These are phyloP conservation scores for Pyronema domesticum DNA, from an alignment of 495 filamentous ascomycete genomes.

Conservation along the genomic window DNA sequence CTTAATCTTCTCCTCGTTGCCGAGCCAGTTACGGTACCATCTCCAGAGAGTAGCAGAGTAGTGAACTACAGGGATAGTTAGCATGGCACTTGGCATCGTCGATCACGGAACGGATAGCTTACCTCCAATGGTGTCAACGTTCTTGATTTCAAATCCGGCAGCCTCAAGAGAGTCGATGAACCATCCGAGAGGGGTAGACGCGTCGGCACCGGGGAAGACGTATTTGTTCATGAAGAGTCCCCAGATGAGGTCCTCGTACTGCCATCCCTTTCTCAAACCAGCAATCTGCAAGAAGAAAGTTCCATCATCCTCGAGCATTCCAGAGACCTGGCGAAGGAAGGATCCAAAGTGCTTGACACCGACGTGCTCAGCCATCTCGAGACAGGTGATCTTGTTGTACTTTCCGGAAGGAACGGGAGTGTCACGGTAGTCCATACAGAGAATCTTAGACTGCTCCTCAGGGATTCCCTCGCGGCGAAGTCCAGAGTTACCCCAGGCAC, in stretches of 20 bases:
- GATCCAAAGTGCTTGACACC: slow-evolving; percentile 52
- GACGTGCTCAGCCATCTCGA: slow-evolving; percentile 86
- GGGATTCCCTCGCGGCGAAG: slow-evolving; percentile 48
- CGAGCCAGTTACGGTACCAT: slow-evolving; percentile 99
- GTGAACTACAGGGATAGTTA: slow-evolving; percentile 81
- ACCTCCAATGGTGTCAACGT: slow-evolving; percentile 21
- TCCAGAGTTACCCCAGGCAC: slow-evolving; percentile 62
- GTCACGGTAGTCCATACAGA: slow-evolving; percentile 76
- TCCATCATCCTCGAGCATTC: slow-evolving; percentile 79
- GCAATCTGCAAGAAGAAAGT: slow-evolving; percentile 71
- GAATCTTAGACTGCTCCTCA: slow-evolving; percentile 54
- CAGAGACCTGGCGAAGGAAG: slow-evolving; percentile 56
- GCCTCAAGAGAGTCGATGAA: slow-evolving; percentile 51
- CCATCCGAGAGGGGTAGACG: slow-evolving; percentile 59
- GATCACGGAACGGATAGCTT: neutral
- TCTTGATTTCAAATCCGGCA: slow-evolving; percentile 63
- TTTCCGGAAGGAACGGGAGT: slow-evolving; percentile 48
- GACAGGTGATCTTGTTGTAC: slow-evolving; percentile 71
- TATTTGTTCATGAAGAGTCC: slow-evolving; percentile 89
- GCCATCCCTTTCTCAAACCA: slow-evolving; percentile 64
- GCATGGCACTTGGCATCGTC: neutral
- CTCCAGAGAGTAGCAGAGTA: slow-evolving; percentile 95
- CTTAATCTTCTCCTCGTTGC: slow-evolving; percentile 81
- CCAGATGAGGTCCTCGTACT: slow-evolving; percentile 43
- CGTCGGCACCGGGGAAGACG: slow-evolving; percentile 76